A percentile compares a stretch with the other conserved stretches of the same genome.
Evolutionary conservation across 768 basidiomycete genomes (phyloP).

Genomic region (Phaeolepiota aurea): DNA sequence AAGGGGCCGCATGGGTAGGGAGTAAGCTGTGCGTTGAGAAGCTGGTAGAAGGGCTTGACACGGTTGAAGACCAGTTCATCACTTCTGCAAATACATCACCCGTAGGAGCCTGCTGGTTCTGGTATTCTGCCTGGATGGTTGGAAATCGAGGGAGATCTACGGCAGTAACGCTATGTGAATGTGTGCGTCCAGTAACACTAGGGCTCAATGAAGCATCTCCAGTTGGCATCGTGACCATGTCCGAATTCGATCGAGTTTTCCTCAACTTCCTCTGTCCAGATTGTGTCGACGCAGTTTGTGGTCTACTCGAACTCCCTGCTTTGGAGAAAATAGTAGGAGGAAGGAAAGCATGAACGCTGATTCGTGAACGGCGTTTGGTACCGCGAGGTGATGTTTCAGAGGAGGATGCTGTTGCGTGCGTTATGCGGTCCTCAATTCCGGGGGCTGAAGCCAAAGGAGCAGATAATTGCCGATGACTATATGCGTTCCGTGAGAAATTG

Average conservation of each 20-base stretch:
- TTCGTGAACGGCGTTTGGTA: constrained; percentile 50
- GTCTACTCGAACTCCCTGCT: constrained; percentile 18
- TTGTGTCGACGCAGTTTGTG: constrained; percentile 15
- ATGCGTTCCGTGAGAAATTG: constrained; percentile 4
- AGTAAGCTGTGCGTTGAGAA: constrained; percentile 24
- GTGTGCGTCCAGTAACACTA: constrained; percentile 42
- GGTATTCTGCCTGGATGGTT: constrained; percentile 16
- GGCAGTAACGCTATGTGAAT: constrained; percentile 74
- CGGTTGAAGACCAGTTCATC: constrained; percentile 48
- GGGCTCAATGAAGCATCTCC: constrained; percentile 15
- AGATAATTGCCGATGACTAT: constrained; percentile 51
- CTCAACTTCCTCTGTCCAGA: constrained; percentile 48
- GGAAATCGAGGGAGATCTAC: constrained; percentile 48
- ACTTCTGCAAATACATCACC: constrained; percentile 57
- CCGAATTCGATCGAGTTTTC: constrained; percentile 72
- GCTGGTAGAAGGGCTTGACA: constrained; percentile 29
- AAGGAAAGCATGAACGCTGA: constrained; percentile 52
- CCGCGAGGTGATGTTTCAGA: constrained; percentile 30
- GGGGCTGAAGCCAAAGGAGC: constrained; percentile 49
- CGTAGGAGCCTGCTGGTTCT: constrained; percentile 15
- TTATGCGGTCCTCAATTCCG: constrained; percentile 39
- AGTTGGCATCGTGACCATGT: constrained; percentile 28
- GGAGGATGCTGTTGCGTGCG: constrained; percentile 20
- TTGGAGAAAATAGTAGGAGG: constrained; percentile 46
- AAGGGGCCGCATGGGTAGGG: constrained; percentile 11